Conservation (phyloP, 106 monocot species). For the Platanthera zijinensis region DNA sequence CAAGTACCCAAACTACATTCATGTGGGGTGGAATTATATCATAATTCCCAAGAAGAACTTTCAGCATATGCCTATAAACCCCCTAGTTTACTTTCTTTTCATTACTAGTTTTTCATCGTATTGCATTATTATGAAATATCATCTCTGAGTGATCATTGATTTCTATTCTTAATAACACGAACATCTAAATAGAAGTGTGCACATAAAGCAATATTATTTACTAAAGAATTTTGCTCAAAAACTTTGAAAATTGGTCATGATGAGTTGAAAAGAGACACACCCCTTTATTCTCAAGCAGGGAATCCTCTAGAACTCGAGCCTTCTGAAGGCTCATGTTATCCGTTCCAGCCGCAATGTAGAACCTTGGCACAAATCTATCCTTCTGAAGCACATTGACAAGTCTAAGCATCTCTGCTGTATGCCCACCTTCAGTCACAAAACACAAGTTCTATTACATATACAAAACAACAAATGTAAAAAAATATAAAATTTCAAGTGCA, state of each 20-base stretch:
- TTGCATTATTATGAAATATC: too few species aligned
- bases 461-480: neutral
- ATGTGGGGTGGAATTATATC: too few species aligned
- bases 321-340: constrained; percentile 93
- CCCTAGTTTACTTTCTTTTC: too few species aligned
- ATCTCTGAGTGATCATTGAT: too few species aligned
- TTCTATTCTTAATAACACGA: too few species aligned
- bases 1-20: too few species aligned
- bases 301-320: constrained; percentile 56
- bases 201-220: too few species aligned
- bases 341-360: constrained; percentile 62
- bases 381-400: constrained; percentile 50
- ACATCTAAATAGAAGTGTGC: too few species aligned
- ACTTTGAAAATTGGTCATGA: neutral
- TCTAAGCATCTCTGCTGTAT: constrained; percentile 91
- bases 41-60: too few species aligned
- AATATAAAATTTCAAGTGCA: neutral
- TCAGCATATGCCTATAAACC: too few species aligned
- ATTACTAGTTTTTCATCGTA: too few species aligned
- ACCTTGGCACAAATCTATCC: constrained; percentile 57
- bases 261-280: constrained; percentile 9
- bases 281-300: constrained; percentile 25
- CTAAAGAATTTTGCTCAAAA: too few species aligned
- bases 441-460: neutral
- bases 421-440: constrained; percentile 45